Base-by-base conservation (phyloP, 164 flowering plant species). In the Buxus sempervirens region DNA sequence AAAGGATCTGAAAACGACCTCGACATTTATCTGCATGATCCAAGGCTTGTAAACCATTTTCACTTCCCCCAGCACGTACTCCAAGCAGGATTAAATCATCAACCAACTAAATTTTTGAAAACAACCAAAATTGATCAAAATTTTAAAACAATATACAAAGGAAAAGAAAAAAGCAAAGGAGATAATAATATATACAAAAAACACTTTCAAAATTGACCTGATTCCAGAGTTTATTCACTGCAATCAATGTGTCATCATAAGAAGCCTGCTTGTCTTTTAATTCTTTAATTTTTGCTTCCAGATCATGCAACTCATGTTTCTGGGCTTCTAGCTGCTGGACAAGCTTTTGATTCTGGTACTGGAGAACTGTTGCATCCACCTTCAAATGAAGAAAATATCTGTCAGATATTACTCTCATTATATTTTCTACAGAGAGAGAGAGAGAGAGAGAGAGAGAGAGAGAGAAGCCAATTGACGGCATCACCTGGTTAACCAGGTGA, bases 41-140 rank as follows among this genome's bases (percentile, higher is more conserved):
- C 79, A 90, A 76, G 27, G 45, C 64, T 58, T 81, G 76, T 65
- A 91, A 71, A 67, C 80, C 72, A 71, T 68, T 60, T 74, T 72
- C 80, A 58, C 74, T 77, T n/a, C 82, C 85, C 28, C 97, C 96
- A 68, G 85, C 88, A 64, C 83, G 85, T 57, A 81, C 70, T 58
- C 97, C 90, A 76, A 96, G 86, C 51, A 96, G 71, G 58, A 83
- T 64, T 75, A 96, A 70, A 77, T 93, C 97, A 78, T 91, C 98
- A 75, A 73, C 85, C 84, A 96, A 77, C 99, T 96, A 79, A 48
- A 82, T 68, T 22, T 58, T 32, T 25, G 21, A 71, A 72, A n/a
- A 58, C 1, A 58, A 62, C 8, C 19, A 64, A 67, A 14, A 16
- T 49, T 12, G 28, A 57, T 57, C 48, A 20, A 9, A 12, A 2